Evolutionary conservation across 2,329 filamentous ascomycete genomes (phyloP), one percentile per base, ranked within the genome.

Genomic region (Lecanicillium sp.): DNA sequence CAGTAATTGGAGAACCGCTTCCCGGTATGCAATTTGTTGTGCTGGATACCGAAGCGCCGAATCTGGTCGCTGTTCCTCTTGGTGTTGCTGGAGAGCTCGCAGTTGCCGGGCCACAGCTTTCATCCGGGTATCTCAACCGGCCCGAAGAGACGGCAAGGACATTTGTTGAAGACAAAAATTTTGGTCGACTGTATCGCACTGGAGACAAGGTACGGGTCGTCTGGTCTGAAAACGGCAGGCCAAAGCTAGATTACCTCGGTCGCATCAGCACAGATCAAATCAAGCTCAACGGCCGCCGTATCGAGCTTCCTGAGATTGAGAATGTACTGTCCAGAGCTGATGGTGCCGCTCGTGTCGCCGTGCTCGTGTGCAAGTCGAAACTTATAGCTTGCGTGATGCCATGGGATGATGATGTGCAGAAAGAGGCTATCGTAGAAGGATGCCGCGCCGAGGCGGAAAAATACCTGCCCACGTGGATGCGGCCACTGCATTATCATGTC

Each of bases 351-450:
- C 54, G 65, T 55, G 8, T 56, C 58, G 0, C 67, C 70, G 2
- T 74, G 67, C 43, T 78, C 70, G 57, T 75, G 68, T 29, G 36
- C 19, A 43, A 40, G 37, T 35, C 41, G 7, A 35, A 39, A 37
- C 41, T 43, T 9, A 37, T 43, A 3, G 41, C 41, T 3, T 43
- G 37, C 29, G 8, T 43, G n/a, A 34, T 35, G 20, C 37, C 37
- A 3, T 35, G 29, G 5, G 37, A 43, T 9, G 20, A 29, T 4
- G 14, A 14, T 4, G 29, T n/a, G 11, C 17, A 8, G 18, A 29
- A 28, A 5, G 34, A 33, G 9, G 22, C 22, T 11, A 35, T 30
- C 33, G 34, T 36, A 6, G 33, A 32, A 2, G 36, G 40, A 28
- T 43, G 41, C 29, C 41, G 37, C 12, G 41, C 37, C 6, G 41